phyloP scores from a whole-genome alignment of 805 yeast species.

The Saccharomycopsis sp. region DNA sequence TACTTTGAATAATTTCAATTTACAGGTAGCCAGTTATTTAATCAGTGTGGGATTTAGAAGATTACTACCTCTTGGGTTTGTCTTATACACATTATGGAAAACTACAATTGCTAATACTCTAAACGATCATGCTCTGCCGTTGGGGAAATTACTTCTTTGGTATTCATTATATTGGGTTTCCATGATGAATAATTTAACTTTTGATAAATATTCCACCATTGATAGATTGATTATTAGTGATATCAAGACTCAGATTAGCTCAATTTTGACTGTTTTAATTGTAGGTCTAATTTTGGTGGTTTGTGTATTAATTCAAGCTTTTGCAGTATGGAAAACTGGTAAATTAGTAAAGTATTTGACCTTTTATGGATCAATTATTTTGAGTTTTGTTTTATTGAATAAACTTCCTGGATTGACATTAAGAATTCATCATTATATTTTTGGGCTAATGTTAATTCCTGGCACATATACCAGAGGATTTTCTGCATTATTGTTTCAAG shows the following conservation, averaged over 20 bases:
- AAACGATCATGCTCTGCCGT: slow-evolving; percentile 28
- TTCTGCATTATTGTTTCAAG: slow-evolving; percentile 70
- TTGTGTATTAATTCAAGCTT: slow-evolving; percentile 57
- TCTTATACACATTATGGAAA: slow-evolving; percentile 58
- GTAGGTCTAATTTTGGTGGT: slow-evolving; percentile 34
- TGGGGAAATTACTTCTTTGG: slow-evolving; percentile 41
- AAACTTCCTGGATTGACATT: slow-evolving; percentile 57
- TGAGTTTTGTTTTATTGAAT: slow-evolving; percentile 32
- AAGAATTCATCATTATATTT: slow-evolving; percentile 72
- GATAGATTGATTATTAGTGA: slow-evolving; percentile 73
- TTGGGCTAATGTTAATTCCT: slow-evolving; percentile 69
- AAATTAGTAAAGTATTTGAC: slow-evolving; percentile 47
- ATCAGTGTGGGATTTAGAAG: slow-evolving; percentile 65
- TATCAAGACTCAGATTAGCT: slow-evolving; percentile 67
- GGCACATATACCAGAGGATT: slow-evolving; percentile 72
- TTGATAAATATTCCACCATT: slow-evolving; percentile 70
- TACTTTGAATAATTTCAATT: slow-evolving; percentile 31
- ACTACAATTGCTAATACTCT: slow-evolving; percentile 42
- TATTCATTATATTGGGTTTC: slow-evolving; percentile 80
- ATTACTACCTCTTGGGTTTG: slow-evolving; percentile 63
- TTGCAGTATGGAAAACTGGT: slow-evolving; percentile 70
- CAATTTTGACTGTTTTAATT: slow-evolving; percentile 48
- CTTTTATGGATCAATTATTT: slow-evolving; percentile 39
- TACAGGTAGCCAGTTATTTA: slow-evolving; percentile 47
- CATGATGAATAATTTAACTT: slow-evolving; percentile 72